Evolutionary conservation across 2,329 filamentous ascomycete species (phyloP).

Genomic region (Emmonsia crescens): DNA sequence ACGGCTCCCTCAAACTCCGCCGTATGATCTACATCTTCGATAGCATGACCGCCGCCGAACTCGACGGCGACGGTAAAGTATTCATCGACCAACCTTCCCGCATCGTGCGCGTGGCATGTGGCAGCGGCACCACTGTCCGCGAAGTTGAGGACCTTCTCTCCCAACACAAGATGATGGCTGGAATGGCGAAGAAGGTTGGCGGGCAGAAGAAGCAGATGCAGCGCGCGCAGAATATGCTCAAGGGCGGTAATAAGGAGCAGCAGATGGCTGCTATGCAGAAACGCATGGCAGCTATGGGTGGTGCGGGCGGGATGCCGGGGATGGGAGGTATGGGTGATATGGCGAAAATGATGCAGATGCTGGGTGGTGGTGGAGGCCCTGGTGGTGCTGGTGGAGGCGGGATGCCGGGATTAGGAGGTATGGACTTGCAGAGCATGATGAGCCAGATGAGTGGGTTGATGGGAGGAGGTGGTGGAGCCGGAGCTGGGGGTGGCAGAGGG

Average conservation of each 20-base stretch:
- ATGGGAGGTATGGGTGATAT: conserved; percentile 65
- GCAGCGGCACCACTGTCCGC: conserved; percentile 78
- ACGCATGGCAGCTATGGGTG: conserved; percentile 84
- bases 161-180: conserved; percentile 96
- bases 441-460: conserved; percentile 61
- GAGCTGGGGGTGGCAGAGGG: conserved; percentile 23
- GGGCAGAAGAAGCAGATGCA: conserved; percentile 98
- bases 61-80: conserved; percentile 89
- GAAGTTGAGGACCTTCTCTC: conserved; percentile 97
- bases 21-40: conserved; percentile 99
- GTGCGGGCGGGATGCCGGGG: conserved; percentile 51
- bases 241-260: conserved; percentile 79
- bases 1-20: conserved; percentile 84
- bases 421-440: conserved; percentile 62
- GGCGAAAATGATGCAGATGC: conserved; percentile 96
- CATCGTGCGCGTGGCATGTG: conserved; percentile 83
- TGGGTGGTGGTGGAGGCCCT: conserved; percentile 63
- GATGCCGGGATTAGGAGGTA: conserved; percentile 48
- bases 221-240: conserved; percentile 80
- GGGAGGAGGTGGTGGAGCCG: conserved; percentile 39
- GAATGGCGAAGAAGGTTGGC: conserved; percentile 98
- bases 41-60: conserved; percentile 91
- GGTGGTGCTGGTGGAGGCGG: conserved; percentile 41
- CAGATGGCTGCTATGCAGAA: conserved; percentile 98
- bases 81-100: conserved; percentile 85